Conservation (phyloP, 495 filamentous ascomycete genomes). For the Tirmania nivea region DNA sequence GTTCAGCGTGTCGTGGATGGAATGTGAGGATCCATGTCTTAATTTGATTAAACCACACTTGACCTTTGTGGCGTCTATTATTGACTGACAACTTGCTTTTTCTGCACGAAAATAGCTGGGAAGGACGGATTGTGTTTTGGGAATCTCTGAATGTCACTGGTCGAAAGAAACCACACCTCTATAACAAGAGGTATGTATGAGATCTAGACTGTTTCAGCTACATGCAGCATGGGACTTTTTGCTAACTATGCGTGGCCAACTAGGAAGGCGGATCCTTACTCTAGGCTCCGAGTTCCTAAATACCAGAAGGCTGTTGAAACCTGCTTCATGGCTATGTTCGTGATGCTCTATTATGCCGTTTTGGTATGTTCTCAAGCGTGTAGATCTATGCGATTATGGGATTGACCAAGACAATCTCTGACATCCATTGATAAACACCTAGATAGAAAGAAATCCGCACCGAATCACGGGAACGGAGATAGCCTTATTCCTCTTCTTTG, state of each 20-base stretch:
- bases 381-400: not conserved
- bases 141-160: constrained; percentile 54
- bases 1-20: constrained; percentile 75
- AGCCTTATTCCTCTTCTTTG: constrained; percentile 45
- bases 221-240: no score
- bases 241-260: no score
- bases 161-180: constrained; percentile 59
- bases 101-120: constrained; percentile 31
- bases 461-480: constrained; percentile 31
- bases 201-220: not conserved
- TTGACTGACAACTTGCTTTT: not conserved
- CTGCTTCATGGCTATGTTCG: constrained; percentile 60
- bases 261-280: constrained; percentile 57
- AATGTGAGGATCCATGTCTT: constrained; percentile 24
- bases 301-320: constrained; percentile 84
- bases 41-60: not conserved
- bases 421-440: constrained; percentile 23
- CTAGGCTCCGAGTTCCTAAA: constrained; percentile 65
- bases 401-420: not conserved
- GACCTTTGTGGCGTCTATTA: not conserved
- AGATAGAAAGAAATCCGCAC: constrained; percentile 26
- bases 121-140: constrained; percentile 84
- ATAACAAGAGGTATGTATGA: constrained; percentile 37
- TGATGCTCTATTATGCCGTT: constrained; percentile 67
- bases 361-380: constrained; percentile 26